Evolutionary conservation across 495 filamentous ascomycete species (phyloP).

Genomic region (Niebla homalea): DNA sequence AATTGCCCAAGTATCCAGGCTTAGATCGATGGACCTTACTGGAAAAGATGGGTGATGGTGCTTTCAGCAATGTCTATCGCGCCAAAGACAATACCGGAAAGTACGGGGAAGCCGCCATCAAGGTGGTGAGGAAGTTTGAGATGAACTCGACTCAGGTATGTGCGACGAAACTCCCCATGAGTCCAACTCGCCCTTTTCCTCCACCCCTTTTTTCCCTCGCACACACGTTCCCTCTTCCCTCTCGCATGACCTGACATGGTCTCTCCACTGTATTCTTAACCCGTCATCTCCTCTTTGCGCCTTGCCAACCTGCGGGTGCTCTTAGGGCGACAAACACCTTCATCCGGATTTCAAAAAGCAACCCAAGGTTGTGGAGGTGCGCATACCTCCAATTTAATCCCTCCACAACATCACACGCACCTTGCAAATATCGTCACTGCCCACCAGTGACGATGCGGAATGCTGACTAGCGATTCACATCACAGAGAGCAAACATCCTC

Average conservation of each 20-base stretch:
- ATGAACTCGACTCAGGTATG: slow-evolving; percentile 97
- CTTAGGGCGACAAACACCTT: slow-evolving; percentile 70
- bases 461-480: slow-evolving; percentile 2
- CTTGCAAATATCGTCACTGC: not conserved
- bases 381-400: slow-evolving; percentile 31
- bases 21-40: slow-evolving; percentile 79
- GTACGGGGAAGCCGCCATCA: slow-evolving; percentile 81
- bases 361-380: slow-evolving; percentile 95
- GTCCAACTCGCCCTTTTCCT: slow-evolving; percentile 9
- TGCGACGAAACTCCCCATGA: slow-evolving; percentile 21
- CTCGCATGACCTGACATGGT: slow-evolving; percentile 14
- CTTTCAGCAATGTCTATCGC: slow-evolving; percentile 96
- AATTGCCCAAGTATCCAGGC: slow-evolving; percentile 83
- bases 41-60: slow-evolving; percentile 98
- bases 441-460: slow-evolving; percentile 5
- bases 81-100: slow-evolving; percentile 60
- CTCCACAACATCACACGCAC: slow-evolving; percentile 12
- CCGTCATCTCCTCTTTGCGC: slow-evolving; percentile 11
- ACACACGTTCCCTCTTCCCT: slow-evolving; percentile 5
- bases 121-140: slow-evolving; percentile 96
- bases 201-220: not conserved
- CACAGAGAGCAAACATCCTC: slow-evolving; percentile 84
- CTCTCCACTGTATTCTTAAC: slow-evolving; percentile 15
- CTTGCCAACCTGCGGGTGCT: slow-evolving; percentile 28
- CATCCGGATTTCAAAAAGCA: slow-evolving; percentile 92